These are phyloP conservation scores for Ambrosiella cleistominuta DNA, from an alignment of 2,329 filamentous ascomycete genomes.

Conservation along the genomic window DNA sequence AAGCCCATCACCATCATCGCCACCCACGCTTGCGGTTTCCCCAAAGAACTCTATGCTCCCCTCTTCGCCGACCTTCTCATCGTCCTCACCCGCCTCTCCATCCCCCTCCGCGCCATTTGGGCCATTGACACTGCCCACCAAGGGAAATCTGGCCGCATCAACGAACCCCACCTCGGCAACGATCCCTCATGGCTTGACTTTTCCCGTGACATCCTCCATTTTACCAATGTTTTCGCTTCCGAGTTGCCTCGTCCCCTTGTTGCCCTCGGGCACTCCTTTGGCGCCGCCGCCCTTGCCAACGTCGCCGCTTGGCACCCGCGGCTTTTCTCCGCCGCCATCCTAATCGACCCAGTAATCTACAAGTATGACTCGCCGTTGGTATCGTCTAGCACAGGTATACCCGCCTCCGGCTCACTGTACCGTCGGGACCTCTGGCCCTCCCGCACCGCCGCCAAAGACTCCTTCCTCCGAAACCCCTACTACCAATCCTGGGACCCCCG, in stretches of 20 bases:
- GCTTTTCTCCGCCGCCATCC: constrained; percentile 54
- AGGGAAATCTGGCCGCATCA: constrained; percentile 60
- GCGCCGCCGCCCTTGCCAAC: constrained; percentile 54
- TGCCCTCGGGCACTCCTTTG: constrained; percentile 80
- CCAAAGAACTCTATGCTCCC: constrained; percentile 88
- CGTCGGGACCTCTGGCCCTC: constrained; percentile 75
- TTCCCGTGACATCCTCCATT: constrained; percentile 63
- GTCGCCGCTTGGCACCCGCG: constrained; percentile 64
- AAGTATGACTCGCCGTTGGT: constrained; percentile 19
- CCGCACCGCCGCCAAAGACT: constrained; percentile 44
- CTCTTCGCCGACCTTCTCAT: constrained; percentile 69
- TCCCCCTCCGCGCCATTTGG: constrained; percentile 68
- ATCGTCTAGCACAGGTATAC: constrained; percentile 14
- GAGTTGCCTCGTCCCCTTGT: constrained; percentile 56
- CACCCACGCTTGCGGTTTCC: constrained; percentile 81
- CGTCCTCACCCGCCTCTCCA: constrained; percentile 33
- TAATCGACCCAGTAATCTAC: constrained; percentile 72
- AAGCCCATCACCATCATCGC: constrained; percentile 61
- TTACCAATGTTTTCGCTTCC: constrained; percentile 64
- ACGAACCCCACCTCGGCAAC: constrained; percentile 60
- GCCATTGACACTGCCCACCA: constrained; percentile 81
- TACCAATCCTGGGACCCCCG: constrained; percentile 65
- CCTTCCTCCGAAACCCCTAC: constrained; percentile 49
- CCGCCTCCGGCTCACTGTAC: constrained; percentile 44
- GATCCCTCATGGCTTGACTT: constrained; percentile 83